These are phyloP conservation scores for Talaromyces proteolyticus DNA, from an alignment of 495 filamentous ascomycete species.

Conservation along the genomic window DNA sequence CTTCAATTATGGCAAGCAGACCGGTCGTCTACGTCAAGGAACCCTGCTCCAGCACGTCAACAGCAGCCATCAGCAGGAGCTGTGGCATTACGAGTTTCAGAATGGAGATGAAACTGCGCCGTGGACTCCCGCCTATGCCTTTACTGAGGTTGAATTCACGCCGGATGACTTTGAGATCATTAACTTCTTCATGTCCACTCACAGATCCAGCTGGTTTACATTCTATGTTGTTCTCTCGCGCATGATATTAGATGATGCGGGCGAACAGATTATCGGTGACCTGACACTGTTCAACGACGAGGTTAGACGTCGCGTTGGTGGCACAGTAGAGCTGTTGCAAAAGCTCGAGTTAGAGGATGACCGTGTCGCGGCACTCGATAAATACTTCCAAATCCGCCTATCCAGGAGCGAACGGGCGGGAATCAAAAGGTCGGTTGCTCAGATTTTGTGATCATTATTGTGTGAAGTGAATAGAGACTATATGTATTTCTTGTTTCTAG, in stretches of 20 bases:
- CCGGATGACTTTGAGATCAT: constrained; percentile 50
- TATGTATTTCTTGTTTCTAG: no score
- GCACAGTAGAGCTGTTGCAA: constrained; percentile 8
- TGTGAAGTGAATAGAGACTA: no score
- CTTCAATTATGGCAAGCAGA: constrained; percentile 31
- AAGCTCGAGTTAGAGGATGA: constrained; percentile 11
- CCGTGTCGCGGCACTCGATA: constrained; percentile 11
- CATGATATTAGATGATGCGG: constrained; percentile 38
- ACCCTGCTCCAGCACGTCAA: constrained; percentile 24
- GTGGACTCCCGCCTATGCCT: constrained; percentile 54
- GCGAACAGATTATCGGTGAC: constrained; percentile 42
- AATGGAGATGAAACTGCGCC: no score
- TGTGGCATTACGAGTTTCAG: constrained; percentile 50
- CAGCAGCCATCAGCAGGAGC: constrained; percentile 17
- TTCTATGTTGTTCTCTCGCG: constrained; percentile 37
- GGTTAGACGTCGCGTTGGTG: constrained; percentile 42
- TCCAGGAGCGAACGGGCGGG: no score
- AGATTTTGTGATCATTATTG: no score
- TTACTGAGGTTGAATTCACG: constrained; percentile 50
- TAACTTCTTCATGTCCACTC: constrained; percentile 40
- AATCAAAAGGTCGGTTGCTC: no score
- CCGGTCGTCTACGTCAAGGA: constrained; percentile 31
- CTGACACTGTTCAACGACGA: constrained; percentile 45
- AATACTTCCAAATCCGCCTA: constrained; percentile 12
- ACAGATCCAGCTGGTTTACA: constrained; percentile 41